A percentile compares a stretch with the other conserved stretches of the same genome.
These are phyloP conservation scores for Candida insectorum DNA, from an alignment of 805 yeast species.

Conservation along the genomic window DNA sequence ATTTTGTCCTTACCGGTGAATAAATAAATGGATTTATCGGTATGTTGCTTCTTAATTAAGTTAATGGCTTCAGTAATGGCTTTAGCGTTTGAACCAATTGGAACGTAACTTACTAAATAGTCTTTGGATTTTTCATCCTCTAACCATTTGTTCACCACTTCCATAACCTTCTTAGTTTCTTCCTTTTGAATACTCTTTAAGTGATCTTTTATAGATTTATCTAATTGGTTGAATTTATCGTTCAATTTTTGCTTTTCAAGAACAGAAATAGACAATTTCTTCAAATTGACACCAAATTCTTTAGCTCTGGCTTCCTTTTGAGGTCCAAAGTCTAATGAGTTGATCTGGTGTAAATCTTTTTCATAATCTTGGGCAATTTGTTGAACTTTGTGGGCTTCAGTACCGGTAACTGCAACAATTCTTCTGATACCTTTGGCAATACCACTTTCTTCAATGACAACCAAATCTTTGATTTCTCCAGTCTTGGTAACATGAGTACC, in stretches of 20 bases:
- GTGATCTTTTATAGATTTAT: conserved; percentile 85
- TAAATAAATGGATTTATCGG: conserved; percentile 73
- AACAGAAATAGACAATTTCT: conserved; percentile 78
- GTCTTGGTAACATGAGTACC: conserved; percentile 96
- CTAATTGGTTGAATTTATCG: conserved; percentile 71
- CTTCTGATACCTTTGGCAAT: conserved; percentile 99
- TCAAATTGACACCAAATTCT: conserved; percentile 78
- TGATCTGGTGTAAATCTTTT: conserved; percentile 55
- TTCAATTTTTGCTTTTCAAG: conserved; percentile 73
- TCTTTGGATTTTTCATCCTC: conserved; percentile 44
- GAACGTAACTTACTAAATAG: conserved; percentile 64
- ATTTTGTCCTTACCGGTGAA: conserved; percentile 79
- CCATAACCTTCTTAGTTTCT: conserved; percentile 78
- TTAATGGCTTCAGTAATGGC: conserved; percentile 92
- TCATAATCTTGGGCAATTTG: conserved; percentile 73
- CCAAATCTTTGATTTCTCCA: conserved; percentile 87
- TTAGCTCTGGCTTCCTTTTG: conserved; percentile 79
- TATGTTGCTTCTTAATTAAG: conserved; percentile 71
- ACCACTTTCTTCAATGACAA: conserved; percentile 91
- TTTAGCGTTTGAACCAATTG: conserved; percentile 81
- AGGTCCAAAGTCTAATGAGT: conserved; percentile 65
- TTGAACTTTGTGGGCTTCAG: conserved; percentile 88
- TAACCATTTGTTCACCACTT: conserved; percentile 70
- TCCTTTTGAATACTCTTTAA: conserved; percentile 83
- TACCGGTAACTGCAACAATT: conserved; percentile 94